Percentiles rank a stretch among this genome's conserved stretches.
phyloP scores from a whole-genome alignment of 768 basidiomycete species.

The Kwoniella heveanensis region DNA sequence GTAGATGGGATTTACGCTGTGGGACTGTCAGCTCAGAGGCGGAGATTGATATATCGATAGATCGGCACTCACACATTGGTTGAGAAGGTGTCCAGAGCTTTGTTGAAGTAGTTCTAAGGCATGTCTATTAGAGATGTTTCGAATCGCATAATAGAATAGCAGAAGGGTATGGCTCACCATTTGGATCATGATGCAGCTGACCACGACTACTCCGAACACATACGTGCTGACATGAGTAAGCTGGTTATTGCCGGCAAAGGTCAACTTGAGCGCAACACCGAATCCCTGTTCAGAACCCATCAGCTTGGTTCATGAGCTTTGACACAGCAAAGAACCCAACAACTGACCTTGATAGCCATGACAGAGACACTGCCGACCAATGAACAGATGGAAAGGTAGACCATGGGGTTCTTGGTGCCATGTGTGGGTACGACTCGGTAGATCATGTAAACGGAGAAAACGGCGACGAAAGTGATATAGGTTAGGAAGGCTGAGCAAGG shows the following conservation, averaged over 20 bases:
- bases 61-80: constrained; percentile 81
- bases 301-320: background rate
- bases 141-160: background rate
- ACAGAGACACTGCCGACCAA: constrained; percentile 93
- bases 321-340: background rate
- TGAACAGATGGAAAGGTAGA: constrained; percentile 96
- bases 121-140: background rate
- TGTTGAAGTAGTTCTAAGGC: constrained; percentile 74
- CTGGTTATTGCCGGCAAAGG: constrained; percentile 89
- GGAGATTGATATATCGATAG: background rate
- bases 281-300: constrained; percentile 63
- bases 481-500: constrained; percentile 72
- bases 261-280: constrained; percentile 93
- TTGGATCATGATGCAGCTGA: constrained; percentile 68
- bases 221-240: constrained; percentile 95
- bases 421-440: constrained; percentile 79
- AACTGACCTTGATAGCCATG: constrained; percentile 83
- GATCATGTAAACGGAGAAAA: constrained; percentile 83
- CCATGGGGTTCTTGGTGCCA: constrained; percentile 82
- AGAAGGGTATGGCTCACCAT: constrained; percentile 57
- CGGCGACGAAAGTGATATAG: constrained; percentile 82
- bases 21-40: constrained; percentile 7
- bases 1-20: constrained; percentile 94
- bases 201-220: constrained; percentile 81
- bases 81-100: constrained; percentile 92